Base-by-base conservation (phyloP, 2,329 filamentous ascomycete genomes). In the Aspergillus viridinutans region DNA sequence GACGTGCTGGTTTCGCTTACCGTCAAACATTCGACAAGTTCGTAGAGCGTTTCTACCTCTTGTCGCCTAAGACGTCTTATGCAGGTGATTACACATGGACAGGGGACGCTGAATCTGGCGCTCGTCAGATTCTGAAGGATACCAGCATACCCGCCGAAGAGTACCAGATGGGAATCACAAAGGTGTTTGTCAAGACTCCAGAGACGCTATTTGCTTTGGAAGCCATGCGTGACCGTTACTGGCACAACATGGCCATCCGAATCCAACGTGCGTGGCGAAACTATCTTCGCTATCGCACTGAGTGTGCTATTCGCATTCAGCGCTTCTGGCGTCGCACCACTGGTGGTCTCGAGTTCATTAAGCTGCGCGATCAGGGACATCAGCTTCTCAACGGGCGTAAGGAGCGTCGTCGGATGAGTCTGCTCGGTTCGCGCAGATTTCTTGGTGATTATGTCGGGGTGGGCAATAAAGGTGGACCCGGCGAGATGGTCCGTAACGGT, bases 211-310 rank as follows among this genome's bases (percentile, higher is more conserved):
- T 99, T 70, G 94, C 94, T 2, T 80, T 99, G 10, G 94, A 99
- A 75, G 92, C 95, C 57, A 97, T 99, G 93, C 86, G 94, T 70
- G 94, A 99, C 72, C 84, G 90, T 56, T 99, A 97, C 76, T 97
- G 93, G 93, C 93, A 97, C 76, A 99, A 97, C 77, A 97, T 99
- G 94, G 94, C 94, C 3, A 96, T 93, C 58, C 86, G 94, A 58
- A 97, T 99, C 58, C 94, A 99, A 77, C 85, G 94, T 65, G 94
- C 96, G 70, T 99, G 94, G 94, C 85, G 94, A 67, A 96, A 95
- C 53, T 97, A 97, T 70, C 83, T 97, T 43, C 87, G 93, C 4
- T 97, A 97, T 75, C 86, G 94, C 48, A 89, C 86, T 26, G 94
- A 99, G 75, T 94, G 90, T 58, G 94, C 94, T 6, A 96, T 89